phyloP scores from a whole-genome alignment of 2,329 filamentous ascomycete genomes.

The Fusarium concolor region DNA sequence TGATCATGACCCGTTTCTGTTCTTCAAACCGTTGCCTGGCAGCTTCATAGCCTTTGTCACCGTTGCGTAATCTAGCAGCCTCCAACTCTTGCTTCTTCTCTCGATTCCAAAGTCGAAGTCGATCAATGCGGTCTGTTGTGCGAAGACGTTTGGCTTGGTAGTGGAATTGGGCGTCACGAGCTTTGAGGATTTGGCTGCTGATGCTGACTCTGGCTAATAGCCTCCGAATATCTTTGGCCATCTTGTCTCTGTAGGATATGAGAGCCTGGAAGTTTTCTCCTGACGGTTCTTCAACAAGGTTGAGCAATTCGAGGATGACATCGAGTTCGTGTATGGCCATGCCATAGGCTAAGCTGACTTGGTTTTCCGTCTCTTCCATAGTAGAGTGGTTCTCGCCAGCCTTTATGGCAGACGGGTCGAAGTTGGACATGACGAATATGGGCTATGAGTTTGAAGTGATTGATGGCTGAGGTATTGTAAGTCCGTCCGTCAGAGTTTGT shows the following conservation, averaged over 20 bases:
- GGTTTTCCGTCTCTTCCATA: slow-evolving; percentile 22
- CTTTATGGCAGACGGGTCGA: slow-evolving; percentile 29
- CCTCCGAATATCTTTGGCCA: slow-evolving; percentile 5
- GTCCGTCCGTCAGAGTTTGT: no score
- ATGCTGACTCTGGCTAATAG: slow-evolving; percentile 23
- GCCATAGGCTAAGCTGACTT: slow-evolving; percentile 35
- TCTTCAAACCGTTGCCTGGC: slow-evolving; percentile 24
- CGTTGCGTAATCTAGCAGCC: slow-evolving; percentile 16
- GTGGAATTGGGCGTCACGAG: slow-evolving; percentile 34
- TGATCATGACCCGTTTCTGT: slow-evolving; percentile 33
- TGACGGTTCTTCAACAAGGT: slow-evolving; percentile 4
- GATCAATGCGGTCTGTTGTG: slow-evolving; percentile 30
- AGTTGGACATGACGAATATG: slow-evolving; percentile 17
- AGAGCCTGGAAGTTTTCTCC: slow-evolving; percentile 17
- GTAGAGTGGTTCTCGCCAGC: slow-evolving; percentile 24
- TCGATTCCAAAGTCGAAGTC: slow-evolving; percentile 35
- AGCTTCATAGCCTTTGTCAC: slow-evolving; percentile 21
- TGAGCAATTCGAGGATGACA: slow-evolving; percentile 25
- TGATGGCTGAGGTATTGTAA: no score
- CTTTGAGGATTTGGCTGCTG: slow-evolving; percentile 29
- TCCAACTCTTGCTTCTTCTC: slow-evolving; percentile 33
- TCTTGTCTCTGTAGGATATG: slow-evolving; percentile 3
- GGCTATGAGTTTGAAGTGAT: no score
- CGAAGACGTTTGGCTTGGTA: slow-evolving; percentile 35
- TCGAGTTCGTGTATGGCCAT: slow-evolving; percentile 33